These are phyloP conservation scores for Phoma sp. DNA, from an alignment of 2,329 filamentous ascomycete species.

Conservation along the genomic window DNA sequence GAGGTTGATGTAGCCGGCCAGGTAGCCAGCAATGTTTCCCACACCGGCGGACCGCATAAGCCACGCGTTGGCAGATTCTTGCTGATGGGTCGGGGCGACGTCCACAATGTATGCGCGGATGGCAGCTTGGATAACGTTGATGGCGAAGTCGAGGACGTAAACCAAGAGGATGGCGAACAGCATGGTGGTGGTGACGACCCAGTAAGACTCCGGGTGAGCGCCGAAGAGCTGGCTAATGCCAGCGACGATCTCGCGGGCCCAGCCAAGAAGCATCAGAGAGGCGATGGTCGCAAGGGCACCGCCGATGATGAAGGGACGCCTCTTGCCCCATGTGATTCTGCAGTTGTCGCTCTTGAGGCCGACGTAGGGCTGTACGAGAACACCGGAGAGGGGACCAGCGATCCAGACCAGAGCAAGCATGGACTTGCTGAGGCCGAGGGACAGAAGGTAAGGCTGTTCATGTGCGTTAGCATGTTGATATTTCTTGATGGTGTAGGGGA, in stretches of 20 bases:
- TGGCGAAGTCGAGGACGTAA: conserved; percentile 90
- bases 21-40: conserved; percentile 89
- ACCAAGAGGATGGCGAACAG: conserved; percentile 83
- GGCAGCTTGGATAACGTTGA: conserved; percentile 93
- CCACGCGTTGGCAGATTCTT: conserved; percentile 94
- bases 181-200: conserved; percentile 71
- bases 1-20: conserved; percentile 84
- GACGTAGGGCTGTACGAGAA: conserved; percentile 61
- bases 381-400: conserved; percentile 61
- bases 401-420: conserved; percentile 62
- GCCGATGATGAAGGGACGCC: conserved; percentile 60
- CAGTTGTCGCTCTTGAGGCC: conserved; percentile 61
- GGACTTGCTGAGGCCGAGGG: conserved; percentile 60
- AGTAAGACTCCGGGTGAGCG: conserved; percentile 67
- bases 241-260: conserved; percentile 63
- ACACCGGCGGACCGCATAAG: conserved; percentile 84
- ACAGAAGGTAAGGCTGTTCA: conserved; percentile 57
- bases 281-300: conserved; percentile 58
- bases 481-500: not conserved
- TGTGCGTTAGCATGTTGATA: conserved; percentile 1
- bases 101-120: conserved; percentile 94
- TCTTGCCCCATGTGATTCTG: conserved; percentile 56
- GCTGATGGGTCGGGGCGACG: conserved; percentile 88
- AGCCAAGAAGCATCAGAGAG: conserved; percentile 58
- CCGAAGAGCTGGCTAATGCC: conserved; percentile 74